Evolutionary conservation across 176 grass and related monocot genomes (phyloP).

Genomic region (Secale cereale): DNA sequence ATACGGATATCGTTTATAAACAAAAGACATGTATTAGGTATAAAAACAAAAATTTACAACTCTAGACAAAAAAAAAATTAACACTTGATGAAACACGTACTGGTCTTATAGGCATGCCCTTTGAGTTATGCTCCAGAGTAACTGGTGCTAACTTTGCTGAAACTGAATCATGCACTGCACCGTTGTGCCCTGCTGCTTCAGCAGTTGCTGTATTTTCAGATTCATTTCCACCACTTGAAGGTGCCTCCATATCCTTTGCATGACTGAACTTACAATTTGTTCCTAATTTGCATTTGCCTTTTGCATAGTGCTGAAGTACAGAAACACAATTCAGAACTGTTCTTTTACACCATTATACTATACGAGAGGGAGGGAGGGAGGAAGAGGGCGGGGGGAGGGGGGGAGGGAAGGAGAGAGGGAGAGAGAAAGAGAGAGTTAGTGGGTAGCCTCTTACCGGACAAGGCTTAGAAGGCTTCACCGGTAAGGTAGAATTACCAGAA

Average conservation of each 20-base stretch:
- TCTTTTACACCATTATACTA: slow-evolving; percentile 3
- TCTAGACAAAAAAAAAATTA: slow-evolving; percentile 7
- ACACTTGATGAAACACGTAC: slow-evolving; percentile 43
- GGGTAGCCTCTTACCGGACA: slow-evolving; percentile 54
- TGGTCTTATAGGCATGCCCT: slow-evolving; percentile 76
- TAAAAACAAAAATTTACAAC: slow-evolving; percentile 20
- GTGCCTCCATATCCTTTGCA: slow-evolving; percentile 53
- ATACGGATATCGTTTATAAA: slow-evolving; percentile 7
- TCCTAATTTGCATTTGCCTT: slow-evolving; percentile 82
- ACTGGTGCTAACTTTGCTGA: slow-evolving; percentile 27
- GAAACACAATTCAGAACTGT: slow-evolving; percentile 7
- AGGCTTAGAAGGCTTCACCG: slow-evolving; percentile 60
- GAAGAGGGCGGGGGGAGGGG: too few relatives aligned
- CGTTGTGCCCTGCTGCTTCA: slow-evolving; percentile 32
- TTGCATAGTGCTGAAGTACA: slow-evolving; percentile 60
- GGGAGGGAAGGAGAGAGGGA: neutral
- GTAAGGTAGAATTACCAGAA: slow-evolving; percentile 39
- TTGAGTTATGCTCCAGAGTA: slow-evolving; percentile 63
- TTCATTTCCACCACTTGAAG: slow-evolving; percentile 41
- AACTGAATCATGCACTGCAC: slow-evolving; percentile 31
- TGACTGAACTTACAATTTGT: slow-evolving; percentile 76
- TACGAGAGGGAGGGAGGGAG: neutral
- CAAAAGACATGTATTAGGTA: neutral
- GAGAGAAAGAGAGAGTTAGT: neutral
- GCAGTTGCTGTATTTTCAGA: slow-evolving; percentile 22